These are phyloP conservation scores for Boletus vinaceobasis DNA, from an alignment of 768 basidiomycete genomes.

Conservation along the genomic window DNA sequence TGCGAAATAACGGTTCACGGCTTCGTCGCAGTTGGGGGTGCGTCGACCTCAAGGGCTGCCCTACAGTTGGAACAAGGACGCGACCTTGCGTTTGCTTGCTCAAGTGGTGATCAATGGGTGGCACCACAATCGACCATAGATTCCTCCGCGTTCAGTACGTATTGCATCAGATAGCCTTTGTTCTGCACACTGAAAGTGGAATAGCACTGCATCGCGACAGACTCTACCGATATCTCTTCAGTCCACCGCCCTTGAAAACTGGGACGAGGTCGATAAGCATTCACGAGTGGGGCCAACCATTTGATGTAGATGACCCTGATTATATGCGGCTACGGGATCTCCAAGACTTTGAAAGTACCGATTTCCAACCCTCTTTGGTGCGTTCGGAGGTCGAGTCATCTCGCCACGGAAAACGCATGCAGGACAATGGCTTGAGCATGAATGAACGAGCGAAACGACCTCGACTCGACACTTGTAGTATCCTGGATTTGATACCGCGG, in stretches of 20 bases:
- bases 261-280: slow-evolving; percentile 2
- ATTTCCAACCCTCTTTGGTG: slow-evolving; percentile 21
- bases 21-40: slow-evolving; percentile 9
- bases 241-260: slow-evolving; percentile 14
- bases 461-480: slow-evolving; percentile 34
- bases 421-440: not conserved
- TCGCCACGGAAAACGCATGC: slow-evolving; percentile 10
- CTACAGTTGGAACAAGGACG: slow-evolving; percentile 19
- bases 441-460: slow-evolving; percentile 29
- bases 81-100: slow-evolving; percentile 18
- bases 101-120: slow-evolving; percentile 15
- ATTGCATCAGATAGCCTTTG: not conserved
- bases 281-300: slow-evolving; percentile 40
- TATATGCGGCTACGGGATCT: slow-evolving; percentile 36
- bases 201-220: slow-evolving; percentile 15
- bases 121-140: slow-evolving; percentile 12
- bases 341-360: slow-evolving; percentile 42
- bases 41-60: not conserved
- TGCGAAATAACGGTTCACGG: slow-evolving; percentile 19
- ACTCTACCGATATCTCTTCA: slow-evolving; percentile 23
- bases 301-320: slow-evolving; percentile 32
- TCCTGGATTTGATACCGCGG: slow-evolving; percentile 43
- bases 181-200: slow-evolving; percentile 7
- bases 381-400: not conserved
- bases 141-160: slow-evolving; percentile 23